Percentiles rank a stretch among this genome's conserved stretches.
Evolutionary conservation across 2,329 filamentous ascomycete species (phyloP).

Genomic region (Botrytis byssoidea): DNA sequence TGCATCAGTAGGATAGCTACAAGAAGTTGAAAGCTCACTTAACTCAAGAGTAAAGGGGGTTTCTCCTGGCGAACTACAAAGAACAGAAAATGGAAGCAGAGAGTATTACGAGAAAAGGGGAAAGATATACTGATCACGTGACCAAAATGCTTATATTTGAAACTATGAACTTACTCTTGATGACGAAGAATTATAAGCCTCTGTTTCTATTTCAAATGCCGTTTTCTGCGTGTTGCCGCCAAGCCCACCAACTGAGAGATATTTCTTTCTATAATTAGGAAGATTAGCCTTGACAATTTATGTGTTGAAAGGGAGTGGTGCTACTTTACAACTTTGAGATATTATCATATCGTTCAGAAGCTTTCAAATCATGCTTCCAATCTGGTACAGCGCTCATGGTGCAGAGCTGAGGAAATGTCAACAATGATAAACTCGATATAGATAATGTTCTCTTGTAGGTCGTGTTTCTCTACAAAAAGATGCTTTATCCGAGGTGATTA

Average conservation of each 20-base stretch:
- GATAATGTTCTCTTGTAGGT: not conserved
- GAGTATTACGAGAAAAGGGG: not conserved
- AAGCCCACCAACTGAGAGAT: slow-evolving; percentile 42
- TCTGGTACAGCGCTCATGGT: slow-evolving; percentile 31
- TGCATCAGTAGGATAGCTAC: not conserved
- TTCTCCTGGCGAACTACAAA: not conserved
- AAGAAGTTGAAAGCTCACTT: not conserved
- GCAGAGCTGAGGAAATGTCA: not conserved
- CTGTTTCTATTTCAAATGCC: slow-evolving; percentile 66
- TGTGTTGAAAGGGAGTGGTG: not conserved
- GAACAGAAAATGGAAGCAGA: not conserved
- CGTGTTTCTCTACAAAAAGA: not conserved
- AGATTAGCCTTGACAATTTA: not conserved
- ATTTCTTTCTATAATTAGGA: slow-evolving; percentile 29
- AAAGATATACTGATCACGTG: not conserved
- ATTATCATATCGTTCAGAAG: slow-evolving; percentile 57
- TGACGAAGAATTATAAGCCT: slow-evolving; percentile 57
- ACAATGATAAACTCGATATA: not conserved
- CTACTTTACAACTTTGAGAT: slow-evolving; percentile 60
- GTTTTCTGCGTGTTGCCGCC: slow-evolving; percentile 47
- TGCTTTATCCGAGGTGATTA: slow-evolving; percentile 1
- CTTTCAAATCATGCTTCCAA: slow-evolving; percentile 35
- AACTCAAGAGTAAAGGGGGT: not conserved
- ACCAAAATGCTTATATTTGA: slow-evolving; percentile 1
- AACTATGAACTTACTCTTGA: slow-evolving; percentile 51